Percentiles rank a stretch among this genome's conserved stretches.
These are phyloP conservation scores for Gorgonomyces haynaldii DNA, from an alignment of 192 early-diverging fungal genomes.

Conservation along the genomic window DNA sequence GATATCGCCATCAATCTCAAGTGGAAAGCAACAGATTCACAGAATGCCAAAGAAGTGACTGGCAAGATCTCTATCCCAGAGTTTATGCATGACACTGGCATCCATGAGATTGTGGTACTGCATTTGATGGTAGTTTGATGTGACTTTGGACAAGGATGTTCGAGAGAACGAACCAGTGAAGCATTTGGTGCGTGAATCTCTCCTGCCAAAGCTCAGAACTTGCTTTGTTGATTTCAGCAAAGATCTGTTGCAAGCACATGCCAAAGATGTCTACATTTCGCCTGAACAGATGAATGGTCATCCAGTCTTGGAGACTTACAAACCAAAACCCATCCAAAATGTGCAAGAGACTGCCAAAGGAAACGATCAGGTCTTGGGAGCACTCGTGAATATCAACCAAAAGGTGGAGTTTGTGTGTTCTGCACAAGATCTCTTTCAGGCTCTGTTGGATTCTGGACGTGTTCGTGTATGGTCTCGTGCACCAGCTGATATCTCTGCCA, in stretches of 20 bases:
- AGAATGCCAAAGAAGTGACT: slow-evolving; percentile 44
- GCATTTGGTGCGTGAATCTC: slow-evolving; percentile 53
- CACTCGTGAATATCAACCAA: slow-evolving; percentile 49
- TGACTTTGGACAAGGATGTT: slow-evolving; percentile 38
- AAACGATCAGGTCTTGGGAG: slow-evolving; percentile 16
- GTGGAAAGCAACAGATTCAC: slow-evolving; percentile 42
- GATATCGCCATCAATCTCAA: slow-evolving; percentile 67
- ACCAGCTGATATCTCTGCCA: slow-evolving; percentile 47
- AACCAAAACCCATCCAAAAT: slow-evolving; percentile 33
- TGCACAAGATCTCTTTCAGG: slow-evolving; percentile 65
- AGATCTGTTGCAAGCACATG: slow-evolving; percentile 60
- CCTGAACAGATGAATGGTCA: slow-evolving; percentile 45
- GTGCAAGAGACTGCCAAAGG: background rate
- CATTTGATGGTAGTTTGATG: slow-evolving; percentile 47
- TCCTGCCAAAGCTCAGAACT: slow-evolving; percentile 49
- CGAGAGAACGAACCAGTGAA: slow-evolving; percentile 48
- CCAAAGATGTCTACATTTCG: slow-evolving; percentile 73
- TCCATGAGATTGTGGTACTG: slow-evolving; percentile 55
- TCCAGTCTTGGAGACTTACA: slow-evolving; percentile 29
- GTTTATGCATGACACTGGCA: slow-evolving; percentile 78
- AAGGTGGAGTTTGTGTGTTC: slow-evolving; percentile 75
- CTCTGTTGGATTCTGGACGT: slow-evolving; percentile 62
- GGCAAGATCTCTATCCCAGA: slow-evolving; percentile 82
- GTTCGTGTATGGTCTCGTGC: slow-evolving; percentile 74
- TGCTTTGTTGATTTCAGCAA: slow-evolving; percentile 52